Conservation (phyloP, 2,329 filamentous ascomycete species). For the Knoxdaviesia proteae region DNA sequence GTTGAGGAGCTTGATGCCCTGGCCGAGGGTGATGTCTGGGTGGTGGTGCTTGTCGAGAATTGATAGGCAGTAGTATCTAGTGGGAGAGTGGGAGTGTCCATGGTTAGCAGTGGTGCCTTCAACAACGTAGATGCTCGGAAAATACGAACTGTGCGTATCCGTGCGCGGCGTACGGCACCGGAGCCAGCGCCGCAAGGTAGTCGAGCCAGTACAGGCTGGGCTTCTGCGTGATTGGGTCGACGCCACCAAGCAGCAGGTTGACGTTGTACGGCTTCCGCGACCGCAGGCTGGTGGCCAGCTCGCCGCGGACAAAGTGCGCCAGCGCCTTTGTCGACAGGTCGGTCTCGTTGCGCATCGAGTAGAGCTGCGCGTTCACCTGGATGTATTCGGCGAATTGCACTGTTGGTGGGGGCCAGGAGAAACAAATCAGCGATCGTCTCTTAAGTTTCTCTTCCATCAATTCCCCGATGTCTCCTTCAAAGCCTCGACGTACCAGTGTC, state of each 20-base stretch:
- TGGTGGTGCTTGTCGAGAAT: conserved; percentile 98
- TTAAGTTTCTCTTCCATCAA: no score
- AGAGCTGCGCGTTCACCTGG: conserved; percentile 93
- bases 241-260: conserved; percentile 84
- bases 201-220: conserved; percentile 93
- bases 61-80: conserved; percentile 87
- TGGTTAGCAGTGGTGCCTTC: background rate
- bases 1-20: conserved; percentile 78
- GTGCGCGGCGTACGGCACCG: conserved; percentile 87
- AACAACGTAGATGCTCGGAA: conserved; percentile 12
- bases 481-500: conserved; percentile 50
- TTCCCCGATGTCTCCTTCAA: background rate
- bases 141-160: conserved; percentile 71
- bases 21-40: conserved; percentile 71
- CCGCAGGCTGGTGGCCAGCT: conserved; percentile 76
- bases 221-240: conserved; percentile 79
- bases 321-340: conserved; percentile 79
- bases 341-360: conserved; percentile 93
- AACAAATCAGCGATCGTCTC: conserved; percentile 1
- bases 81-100: background rate
- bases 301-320: conserved; percentile 80
- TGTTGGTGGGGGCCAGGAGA: conserved; percentile 16
- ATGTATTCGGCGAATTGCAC: conserved; percentile 99
- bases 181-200: conserved; percentile 75
- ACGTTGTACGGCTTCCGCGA: conserved; percentile 91